Base-by-base conservation (phyloP, 2,329 filamentous ascomycete genomes). In the Metarhizium brunneum region DNA sequence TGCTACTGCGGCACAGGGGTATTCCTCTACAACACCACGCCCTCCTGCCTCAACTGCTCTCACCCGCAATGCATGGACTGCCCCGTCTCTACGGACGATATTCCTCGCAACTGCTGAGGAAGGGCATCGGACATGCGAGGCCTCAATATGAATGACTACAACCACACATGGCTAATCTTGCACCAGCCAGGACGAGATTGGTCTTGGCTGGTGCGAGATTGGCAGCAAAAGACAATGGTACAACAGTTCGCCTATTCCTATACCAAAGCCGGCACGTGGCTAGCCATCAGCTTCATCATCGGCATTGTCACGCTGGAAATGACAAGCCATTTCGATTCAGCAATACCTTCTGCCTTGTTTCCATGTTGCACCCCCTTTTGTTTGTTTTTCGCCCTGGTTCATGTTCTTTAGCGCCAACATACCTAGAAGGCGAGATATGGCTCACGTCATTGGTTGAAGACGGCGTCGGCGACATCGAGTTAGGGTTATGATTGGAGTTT, bases 21-120 rank as follows among this genome's bases (percentile, higher is more conserved):
- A 1, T 57, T 56, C 18, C 32, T 52, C 6, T 52, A 42, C 52
- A 30, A 29, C 18, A 58, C 53, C 16, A 62, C 59, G 18, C 57
- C 55, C 5, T 6, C 47, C 13, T 59, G 57, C 53, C 20, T 57
- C 6, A 38, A 47, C n/a, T 59, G 57, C 43, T 51, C 49, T 5
- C 49, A 51, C 32, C 13, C 49, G 2, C 18, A 11, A 2, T 51
- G 49, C 36, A 18, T 14, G 2, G 1, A 20, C 4, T 51, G 49
- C 49, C 18, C 16, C 2, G 14, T 51, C 49, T 51, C 1, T 18
- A 11, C 2, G 6, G 49, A 51, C 32, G 1, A 36, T 7, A 16
- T 51, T 38, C 13, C 30, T 51, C 32, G 2, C 32, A 14, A 13
- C 6, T 2, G 45, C 45, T 48, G 30, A 30, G 20, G 13, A 29